Conservation (phyloP, 1,284 basidiomycete species). For the Retiboletus fuscus region DNA sequence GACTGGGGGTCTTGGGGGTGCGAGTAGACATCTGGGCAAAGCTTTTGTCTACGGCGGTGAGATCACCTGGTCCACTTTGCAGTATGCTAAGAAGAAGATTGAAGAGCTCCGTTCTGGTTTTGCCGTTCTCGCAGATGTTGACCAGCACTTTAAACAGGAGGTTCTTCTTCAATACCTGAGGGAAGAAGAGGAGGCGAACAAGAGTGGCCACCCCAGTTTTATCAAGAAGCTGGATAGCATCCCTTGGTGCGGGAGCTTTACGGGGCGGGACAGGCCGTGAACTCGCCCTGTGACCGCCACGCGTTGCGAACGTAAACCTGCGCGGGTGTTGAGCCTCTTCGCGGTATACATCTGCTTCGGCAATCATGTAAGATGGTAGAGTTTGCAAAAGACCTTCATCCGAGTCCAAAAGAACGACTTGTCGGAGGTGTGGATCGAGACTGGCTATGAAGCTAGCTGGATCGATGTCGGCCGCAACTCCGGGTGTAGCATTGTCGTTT, state of each 20-base stretch:
- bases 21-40: slow-evolving; percentile 92
- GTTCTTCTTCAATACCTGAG: slow-evolving; percentile 89
- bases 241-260: slow-evolving; percentile 71
- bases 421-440: slow-evolving; percentile 85
- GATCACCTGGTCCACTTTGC: slow-evolving; percentile 94
- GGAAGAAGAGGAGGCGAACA: slow-evolving; percentile 95
- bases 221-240: slow-evolving; percentile 95
- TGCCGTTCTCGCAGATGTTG: slow-evolving; percentile 95
- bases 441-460: slow-evolving; percentile 89
- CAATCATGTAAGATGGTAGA: slow-evolving; percentile 85
- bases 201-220: slow-evolving; percentile 91
- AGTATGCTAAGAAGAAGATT: slow-evolving; percentile 92
- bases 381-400: slow-evolving; percentile 86
- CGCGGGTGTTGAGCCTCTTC: slow-evolving; percentile 59
- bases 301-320: slow-evolving; percentile 51
- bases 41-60: slow-evolving; percentile 92
- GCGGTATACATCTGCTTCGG: slow-evolving; percentile 79
- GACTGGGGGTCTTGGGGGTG: slow-evolving; percentile 65
- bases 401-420: slow-evolving; percentile 88
- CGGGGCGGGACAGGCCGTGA: slow-evolving; percentile 55
- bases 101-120: slow-evolving; percentile 92
- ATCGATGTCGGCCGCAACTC: slow-evolving; percentile 79
- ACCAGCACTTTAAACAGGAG: slow-evolving; percentile 91
- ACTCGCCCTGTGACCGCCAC: slow-evolving; percentile 50
- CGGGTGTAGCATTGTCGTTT: slow-evolving; percentile 52